Percentiles rank a stretch among this genome's conserved stretches.
These are phyloP conservation scores for Stygiomarasmius scandens DNA, from an alignment of 1,284 basidiomycete species.

Conservation along the genomic window DNA sequence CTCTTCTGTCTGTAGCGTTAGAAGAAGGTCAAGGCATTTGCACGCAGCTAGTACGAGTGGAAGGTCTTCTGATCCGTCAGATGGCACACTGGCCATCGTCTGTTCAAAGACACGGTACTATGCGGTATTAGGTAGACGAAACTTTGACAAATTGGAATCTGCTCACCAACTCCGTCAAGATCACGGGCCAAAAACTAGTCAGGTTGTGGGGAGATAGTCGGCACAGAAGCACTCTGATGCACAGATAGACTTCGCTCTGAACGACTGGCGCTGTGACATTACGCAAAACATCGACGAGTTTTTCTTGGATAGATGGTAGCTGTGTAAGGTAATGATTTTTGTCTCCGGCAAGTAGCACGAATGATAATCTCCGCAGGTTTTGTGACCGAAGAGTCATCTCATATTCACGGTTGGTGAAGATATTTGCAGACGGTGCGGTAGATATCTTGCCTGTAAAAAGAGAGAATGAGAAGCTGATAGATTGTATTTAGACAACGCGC, in stretches of 20 bases:
- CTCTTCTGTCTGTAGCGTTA: conserved; percentile 93
- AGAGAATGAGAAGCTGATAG: conserved; percentile 9
- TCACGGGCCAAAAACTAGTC: conserved; percentile 95
- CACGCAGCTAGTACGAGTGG: conserved; percentile 84
- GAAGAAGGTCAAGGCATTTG: conserved; percentile 91
- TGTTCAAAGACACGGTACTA: conserved; percentile 81
- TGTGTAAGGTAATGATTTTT: conserved; percentile 90
- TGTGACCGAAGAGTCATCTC: conserved; percentile 90
- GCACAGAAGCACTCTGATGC: conserved; percentile 89
- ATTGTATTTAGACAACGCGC: conserved; percentile 21
- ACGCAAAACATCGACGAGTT: conserved; percentile 90
- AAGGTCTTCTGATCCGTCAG: conserved; percentile 83
- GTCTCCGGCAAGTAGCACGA: conserved; percentile 83
- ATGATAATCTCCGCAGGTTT: conserved; percentile 87
- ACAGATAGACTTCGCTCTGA: conserved; percentile 93
- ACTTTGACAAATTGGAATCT: not conserved
- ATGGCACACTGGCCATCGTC: conserved; percentile 59
- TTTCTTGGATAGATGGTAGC: conserved; percentile 93
- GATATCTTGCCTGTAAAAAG: conserved; percentile 70
- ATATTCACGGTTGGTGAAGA: conserved; percentile 94
- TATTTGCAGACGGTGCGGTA: conserved; percentile 89
- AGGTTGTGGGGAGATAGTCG: conserved; percentile 92
- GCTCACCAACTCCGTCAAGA: conserved; percentile 88
- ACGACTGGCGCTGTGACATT: conserved; percentile 83
- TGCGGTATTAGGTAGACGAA: conserved; percentile 17